A percentile compares a stretch with the other conserved stretches of the same genome.
phyloP scores from a whole-genome alignment of 2,329 filamentous ascomycete genomes.

The Geosmithia flava region DNA sequence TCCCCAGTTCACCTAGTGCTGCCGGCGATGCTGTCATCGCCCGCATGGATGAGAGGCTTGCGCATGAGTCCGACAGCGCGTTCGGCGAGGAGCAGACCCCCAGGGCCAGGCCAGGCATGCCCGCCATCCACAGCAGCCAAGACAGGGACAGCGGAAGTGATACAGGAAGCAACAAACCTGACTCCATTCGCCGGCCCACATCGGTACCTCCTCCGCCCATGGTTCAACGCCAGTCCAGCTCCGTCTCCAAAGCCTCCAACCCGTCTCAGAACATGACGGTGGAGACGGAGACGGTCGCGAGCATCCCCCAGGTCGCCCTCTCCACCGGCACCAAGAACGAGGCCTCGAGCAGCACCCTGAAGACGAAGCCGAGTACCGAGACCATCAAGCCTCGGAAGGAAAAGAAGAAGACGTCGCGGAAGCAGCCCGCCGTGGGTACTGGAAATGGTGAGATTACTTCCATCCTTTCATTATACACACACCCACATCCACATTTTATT shows the following conservation, averaged over 20 bases:
- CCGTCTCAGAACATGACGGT: constrained; percentile 87
- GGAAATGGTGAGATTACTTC: constrained; percentile 52
- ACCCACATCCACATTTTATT: not conserved
- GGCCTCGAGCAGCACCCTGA: constrained; percentile 59
- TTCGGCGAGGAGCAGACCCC: constrained; percentile 26
- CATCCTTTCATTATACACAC: not conserved
- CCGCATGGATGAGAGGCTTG: constrained; percentile 36
- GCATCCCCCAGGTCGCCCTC: constrained; percentile 73
- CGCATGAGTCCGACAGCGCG: constrained; percentile 26
- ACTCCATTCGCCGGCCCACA: constrained; percentile 25
- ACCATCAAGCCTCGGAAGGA: constrained; percentile 93
- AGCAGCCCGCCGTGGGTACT: constrained; percentile 57
- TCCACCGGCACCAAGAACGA: constrained; percentile 51
- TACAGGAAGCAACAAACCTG: constrained; percentile 38
- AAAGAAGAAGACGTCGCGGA: constrained; percentile 68
- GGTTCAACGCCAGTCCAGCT: constrained; percentile 53
- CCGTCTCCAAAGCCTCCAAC: constrained; percentile 59
- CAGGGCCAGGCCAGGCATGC: constrained; percentile 33
- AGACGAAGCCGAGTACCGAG: constrained; percentile 83
- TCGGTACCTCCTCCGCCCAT: constrained; percentile 35
- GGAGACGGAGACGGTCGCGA: constrained; percentile 90
- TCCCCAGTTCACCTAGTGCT: constrained; percentile 54
- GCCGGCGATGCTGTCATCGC: constrained; percentile 33
- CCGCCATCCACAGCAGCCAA: constrained; percentile 17
- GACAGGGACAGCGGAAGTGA: constrained; percentile 52